phyloP scores from a whole-genome alignment of 306 rosid species.

The Dryas alaskensis region DNA sequence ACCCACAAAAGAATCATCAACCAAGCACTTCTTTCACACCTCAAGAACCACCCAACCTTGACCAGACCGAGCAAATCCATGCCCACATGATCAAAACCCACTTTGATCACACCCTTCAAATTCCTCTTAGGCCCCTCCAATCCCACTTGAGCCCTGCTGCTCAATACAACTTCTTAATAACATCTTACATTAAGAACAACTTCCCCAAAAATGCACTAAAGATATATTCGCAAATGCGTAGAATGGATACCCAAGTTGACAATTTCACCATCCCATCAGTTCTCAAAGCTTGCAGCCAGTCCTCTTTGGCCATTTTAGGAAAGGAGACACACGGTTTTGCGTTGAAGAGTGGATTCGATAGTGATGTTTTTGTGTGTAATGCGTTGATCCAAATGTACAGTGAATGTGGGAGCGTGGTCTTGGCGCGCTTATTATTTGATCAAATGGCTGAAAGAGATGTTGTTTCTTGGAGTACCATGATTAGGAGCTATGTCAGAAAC shows the following conservation, averaged over 20 bases:
- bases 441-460: constrained; percentile 45
- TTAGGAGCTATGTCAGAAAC: constrained; percentile 42
- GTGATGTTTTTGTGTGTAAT: constrained; percentile 51
- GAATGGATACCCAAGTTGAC: constrained; percentile 43
- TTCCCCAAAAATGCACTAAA: constrained; percentile 38
- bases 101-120: constrained; percentile 25
- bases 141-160: constrained; percentile 41
- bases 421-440: constrained; percentile 48
- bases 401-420: constrained; percentile 38
- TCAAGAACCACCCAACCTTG: constrained; percentile 25
- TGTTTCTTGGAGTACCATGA: constrained; percentile 71
- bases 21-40: constrained; percentile 9
- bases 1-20: neutral
- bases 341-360: constrained; percentile 41
- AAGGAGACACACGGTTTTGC: constrained; percentile 55
- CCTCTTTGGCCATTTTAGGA: constrained; percentile 34
- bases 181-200: constrained; percentile 52
- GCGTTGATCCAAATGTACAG: constrained; percentile 63
- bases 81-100: constrained; percentile 57
- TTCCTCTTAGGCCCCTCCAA: constrained; percentile 31
- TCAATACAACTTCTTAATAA: constrained; percentile 50
- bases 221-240: constrained; percentile 48
- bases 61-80: constrained; percentile 57
- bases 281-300: constrained; percentile 60
- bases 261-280: constrained; percentile 58